Conservation (phyloP, 176 grass and related monocot genomes). For the Oryza nivara region DNA sequence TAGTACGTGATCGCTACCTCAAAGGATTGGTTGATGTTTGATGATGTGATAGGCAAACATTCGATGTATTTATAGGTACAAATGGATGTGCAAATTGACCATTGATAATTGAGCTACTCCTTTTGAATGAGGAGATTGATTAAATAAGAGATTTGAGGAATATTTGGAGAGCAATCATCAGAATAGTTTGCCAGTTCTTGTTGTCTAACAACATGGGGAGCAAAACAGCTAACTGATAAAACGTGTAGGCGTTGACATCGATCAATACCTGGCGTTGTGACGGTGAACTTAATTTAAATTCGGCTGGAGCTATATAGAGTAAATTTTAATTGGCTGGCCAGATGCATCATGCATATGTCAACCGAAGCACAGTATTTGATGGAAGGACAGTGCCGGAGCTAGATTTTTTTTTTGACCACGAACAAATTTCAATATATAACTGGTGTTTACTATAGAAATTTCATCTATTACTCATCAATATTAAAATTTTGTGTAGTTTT, state of each 20-base stretch:
- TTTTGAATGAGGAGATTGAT: neutral
- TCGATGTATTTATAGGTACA: conserved; percentile 31
- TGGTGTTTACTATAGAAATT: too few species aligned
- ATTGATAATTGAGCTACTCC: neutral
- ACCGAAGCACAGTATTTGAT: neutral
- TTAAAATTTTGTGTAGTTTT: too few species aligned
- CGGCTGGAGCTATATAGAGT: neutral
- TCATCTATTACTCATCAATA: too few species aligned
- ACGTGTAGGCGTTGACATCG: conserved; percentile 26
- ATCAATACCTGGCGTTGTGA: neutral
- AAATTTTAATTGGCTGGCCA: neutral
- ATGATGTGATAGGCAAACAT: neutral
- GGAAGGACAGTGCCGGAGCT: too few species aligned
- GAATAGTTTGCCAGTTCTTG: conserved; percentile 10
- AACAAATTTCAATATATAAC: too few species aligned
- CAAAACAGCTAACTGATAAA: neutral
- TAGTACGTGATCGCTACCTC: too few species aligned
- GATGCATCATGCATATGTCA: neutral
- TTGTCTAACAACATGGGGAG: conserved; percentile 26
- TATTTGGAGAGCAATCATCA: conserved; percentile 21
- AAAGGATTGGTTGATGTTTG: neutral
- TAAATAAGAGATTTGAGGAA: conserved; percentile 23
- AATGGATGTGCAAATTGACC: neutral
- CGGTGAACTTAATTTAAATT: neutral
- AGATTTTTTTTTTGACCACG: too few species aligned